phyloP scores from a whole-genome alignment of 2,329 filamentous ascomycete genomes.

The Apiospora kogelbergensis region DNA sequence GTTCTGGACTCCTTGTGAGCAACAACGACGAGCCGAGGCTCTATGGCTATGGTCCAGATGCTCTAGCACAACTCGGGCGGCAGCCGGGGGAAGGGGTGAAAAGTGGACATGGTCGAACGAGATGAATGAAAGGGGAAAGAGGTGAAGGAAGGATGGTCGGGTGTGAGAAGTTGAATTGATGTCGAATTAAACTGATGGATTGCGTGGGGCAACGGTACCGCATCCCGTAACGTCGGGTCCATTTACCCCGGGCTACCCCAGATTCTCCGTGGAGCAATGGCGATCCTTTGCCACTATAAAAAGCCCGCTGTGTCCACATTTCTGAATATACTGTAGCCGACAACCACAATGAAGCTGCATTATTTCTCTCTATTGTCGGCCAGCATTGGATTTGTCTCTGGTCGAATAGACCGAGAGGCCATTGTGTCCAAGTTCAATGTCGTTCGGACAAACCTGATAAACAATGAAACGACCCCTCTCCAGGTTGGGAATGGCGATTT shows the following conservation, averaged over 20 bases:
- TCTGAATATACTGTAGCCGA: background rate
- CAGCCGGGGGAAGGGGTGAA: background rate
- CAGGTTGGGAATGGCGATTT: slow-evolving; percentile 31
- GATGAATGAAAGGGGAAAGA: no score
- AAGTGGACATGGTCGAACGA: background rate
- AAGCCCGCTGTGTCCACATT: background rate
- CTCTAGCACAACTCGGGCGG: background rate
- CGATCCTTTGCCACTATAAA: background rate
- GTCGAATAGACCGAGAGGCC: slow-evolving; percentile 16
- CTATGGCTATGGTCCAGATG: background rate
- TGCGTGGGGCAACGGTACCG: no score
- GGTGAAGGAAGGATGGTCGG: no score
- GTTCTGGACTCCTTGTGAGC: background rate
- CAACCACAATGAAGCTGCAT: background rate
- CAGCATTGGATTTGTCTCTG: background rate
- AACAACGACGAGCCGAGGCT: background rate
- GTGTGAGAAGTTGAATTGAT: no score
- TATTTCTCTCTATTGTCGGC: background rate
- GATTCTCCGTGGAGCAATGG: background rate
- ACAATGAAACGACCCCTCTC: slow-evolving; percentile 27
- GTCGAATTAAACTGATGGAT: no score
- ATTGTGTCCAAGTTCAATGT: slow-evolving; percentile 26
- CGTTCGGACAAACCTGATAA: slow-evolving; percentile 22
- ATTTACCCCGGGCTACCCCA: slow-evolving; percentile 2
- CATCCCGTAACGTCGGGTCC: background rate